Evolutionary conservation across 129 eudicot species (phyloP), one percentile per base, ranked within the genome.

Genomic region (Calendula officinalis): DNA sequence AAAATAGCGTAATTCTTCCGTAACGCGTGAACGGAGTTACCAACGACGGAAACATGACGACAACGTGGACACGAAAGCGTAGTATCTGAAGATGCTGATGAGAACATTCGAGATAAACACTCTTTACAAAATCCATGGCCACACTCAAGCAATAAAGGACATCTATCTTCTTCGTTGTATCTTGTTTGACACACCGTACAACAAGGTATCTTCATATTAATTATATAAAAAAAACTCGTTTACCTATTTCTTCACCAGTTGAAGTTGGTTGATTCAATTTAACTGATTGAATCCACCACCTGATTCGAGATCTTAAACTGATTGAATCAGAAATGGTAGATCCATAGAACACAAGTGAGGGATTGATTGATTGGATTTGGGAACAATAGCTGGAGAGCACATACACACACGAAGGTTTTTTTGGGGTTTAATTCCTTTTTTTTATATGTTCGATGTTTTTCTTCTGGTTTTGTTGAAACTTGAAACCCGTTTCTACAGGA

Each of bases 41-140:
- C 98, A 1, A 92, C 96, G 34, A 81, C 46, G 4, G 98, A 80
- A 7, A 92, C 85, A n/a, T 85, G 91, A 22, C 98, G 98, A 70
- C 98, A 92, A 22, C 96, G 81, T 4, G 98, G 98, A 67, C 98
- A 92, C 0, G 89, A 73, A 35, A 92, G 85, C 5, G 87, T 48
- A 3, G 80, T 78, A 40, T 92, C 96, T 1, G 86, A 69, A 0
- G 87, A 79, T 0, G 95, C 79, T 8, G 91, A 35, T 11, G 88
- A 15, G 67, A 85, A 88, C 95, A 92, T 77, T 9, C 73, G 75
- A 6, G 87, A 88, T 11, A 92, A 67, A 45, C 98, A 92, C 35
- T 88, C 96, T 14, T 77, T 85, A 62, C 98, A 92, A 72, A 78
- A 92, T 6, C 91, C 91, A 69, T 92, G 98, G 71, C 98, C 98